Base-by-base conservation (phyloP, 352 stramenopile species). In the Albugo candida region DNA sequence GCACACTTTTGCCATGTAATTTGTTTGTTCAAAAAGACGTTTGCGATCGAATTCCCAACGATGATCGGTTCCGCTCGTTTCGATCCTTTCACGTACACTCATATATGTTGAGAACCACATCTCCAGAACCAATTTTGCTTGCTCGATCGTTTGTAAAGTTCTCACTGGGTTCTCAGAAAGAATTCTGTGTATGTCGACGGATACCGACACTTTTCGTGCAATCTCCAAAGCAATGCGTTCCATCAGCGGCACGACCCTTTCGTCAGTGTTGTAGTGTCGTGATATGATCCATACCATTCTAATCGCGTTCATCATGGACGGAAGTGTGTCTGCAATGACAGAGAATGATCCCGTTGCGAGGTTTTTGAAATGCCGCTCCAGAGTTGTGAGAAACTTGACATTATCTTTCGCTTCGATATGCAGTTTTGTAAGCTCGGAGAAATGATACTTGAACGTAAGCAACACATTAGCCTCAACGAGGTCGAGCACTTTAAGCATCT, bases 231-330 rank as follows among this genome's bases (percentile, higher is more conserved):
- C 92, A 41, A 97, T 96, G 6, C 88, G 70, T 60, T 97, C 88
- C 88, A 97, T 96, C 11, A 97, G 67, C 12, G 87, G 87, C 36
- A 96, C 80, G 84, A 97, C 97, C 3, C 89, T 71, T 51, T 97
- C 85, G 46, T 97, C 92, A n/a, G 84, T 97, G 54, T 97, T 97
- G 67, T 96, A 97, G 53, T 97, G 89, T 0, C 92, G 63, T 18
- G 91, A 97, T 43, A 97, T 96, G 54, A 97, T 96, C 92, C 92
- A 97, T 11, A 97, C 87, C 89, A 97, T 97, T 2, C 83, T 79
- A 39, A 97, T 93, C 1, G 85, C 85, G 50, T 95, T 97, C 79
- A 97, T 95, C 91, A 97, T 97, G 2, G 83, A 94, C 17, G 79
- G 84, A 6, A 97, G 53, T 21, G 85, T 96, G 45, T 97, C 91